These are phyloP conservation scores for Fusarium sp. DNA, from an alignment of 2,329 filamentous ascomycete genomes.

Conservation along the genomic window DNA sequence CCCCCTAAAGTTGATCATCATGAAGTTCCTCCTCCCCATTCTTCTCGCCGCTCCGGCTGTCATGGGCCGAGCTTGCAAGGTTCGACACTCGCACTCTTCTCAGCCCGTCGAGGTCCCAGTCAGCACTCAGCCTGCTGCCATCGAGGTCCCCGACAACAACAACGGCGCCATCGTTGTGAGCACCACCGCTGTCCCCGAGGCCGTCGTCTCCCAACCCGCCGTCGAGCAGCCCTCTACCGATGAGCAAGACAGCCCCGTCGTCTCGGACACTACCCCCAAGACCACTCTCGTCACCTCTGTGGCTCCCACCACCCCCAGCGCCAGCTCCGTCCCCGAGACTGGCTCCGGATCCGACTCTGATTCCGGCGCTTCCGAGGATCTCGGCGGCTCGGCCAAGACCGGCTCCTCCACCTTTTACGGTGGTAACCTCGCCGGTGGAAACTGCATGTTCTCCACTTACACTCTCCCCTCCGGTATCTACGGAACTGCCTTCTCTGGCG, in stretches of 20 bases:
- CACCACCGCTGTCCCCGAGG: conserved; percentile 10
- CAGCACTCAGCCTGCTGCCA: conserved; percentile 1
- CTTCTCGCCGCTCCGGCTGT: conserved; percentile 42
- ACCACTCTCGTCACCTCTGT: conserved; percentile 29
- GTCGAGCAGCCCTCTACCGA: conserved; percentile 8
- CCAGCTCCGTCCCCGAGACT: conserved; percentile 3
- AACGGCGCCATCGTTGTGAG: conserved; percentile 10
- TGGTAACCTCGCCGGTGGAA: conserved; percentile 68
- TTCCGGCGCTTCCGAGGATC: conserved; percentile 5
- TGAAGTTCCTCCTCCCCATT: conserved; percentile 43
- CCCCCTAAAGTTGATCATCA: conserved; percentile 24
- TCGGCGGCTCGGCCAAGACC: conserved; percentile 22
- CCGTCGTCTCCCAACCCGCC: conserved; percentile 2
- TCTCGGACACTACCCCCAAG: conserved; percentile 5
- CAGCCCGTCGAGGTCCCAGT: not conserved
- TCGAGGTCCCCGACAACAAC: not conserved
- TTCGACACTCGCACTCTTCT: conserved; percentile 21
- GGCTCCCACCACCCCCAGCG: conserved; percentile 1
- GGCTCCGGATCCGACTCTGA: not conserved
- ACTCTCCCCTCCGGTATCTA: conserved; percentile 68
- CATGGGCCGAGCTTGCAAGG: conserved; percentile 42
- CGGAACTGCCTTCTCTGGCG: conserved; percentile 71
- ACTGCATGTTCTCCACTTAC: conserved; percentile 73
- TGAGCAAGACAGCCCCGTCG: not conserved
- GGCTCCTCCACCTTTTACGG: conserved; percentile 61